Conservation (phyloP, 2,329 filamentous ascomycete species). For the Amphichorda felina region DNA sequence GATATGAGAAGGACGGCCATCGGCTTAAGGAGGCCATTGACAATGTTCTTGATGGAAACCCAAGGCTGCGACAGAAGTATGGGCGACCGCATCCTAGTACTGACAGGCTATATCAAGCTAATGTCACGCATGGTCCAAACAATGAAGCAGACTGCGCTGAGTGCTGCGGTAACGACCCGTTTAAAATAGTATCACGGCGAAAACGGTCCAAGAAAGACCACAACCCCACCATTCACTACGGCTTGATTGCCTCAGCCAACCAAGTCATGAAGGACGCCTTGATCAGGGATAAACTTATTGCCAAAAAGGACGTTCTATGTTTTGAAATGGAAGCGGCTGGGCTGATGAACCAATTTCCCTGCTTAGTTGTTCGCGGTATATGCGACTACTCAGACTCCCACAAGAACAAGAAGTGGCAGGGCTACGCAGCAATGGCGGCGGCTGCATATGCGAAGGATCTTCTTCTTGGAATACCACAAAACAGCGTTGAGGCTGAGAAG, state of each 20-base stretch:
- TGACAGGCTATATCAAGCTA: neutral
- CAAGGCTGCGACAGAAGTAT: constrained; percentile 3
- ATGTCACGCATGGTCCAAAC: neutral
- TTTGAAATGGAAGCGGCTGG: constrained; percentile 7
- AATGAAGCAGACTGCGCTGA: no score
- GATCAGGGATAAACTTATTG: constrained; percentile 5
- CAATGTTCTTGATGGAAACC: neutral
- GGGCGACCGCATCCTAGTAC: neutral
- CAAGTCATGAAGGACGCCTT: constrained; percentile 6
- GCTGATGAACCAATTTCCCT: constrained; percentile 11
- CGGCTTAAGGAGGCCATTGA: constrained; percentile 2
- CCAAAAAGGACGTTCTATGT: constrained; percentile 8
- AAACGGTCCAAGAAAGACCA: neutral
- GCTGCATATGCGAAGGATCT: constrained; percentile 11
- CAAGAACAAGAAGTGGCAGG: constrained; percentile 17
- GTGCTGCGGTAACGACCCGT: neutral
- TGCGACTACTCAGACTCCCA: constrained; percentile 24
- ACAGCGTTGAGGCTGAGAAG: constrained; percentile 1
- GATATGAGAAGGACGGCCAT: constrained; percentile 10
- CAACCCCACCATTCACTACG: constrained; percentile 14
- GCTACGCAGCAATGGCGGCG: constrained; percentile 11
- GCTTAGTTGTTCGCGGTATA: constrained; percentile 19
- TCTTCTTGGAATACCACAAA: neutral
- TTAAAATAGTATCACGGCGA: neutral
- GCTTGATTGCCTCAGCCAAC: constrained; percentile 17